These are phyloP conservation scores for Ustilago bromivora DNA, from an alignment of 1,284 basidiomycete genomes.

Conservation along the genomic window DNA sequence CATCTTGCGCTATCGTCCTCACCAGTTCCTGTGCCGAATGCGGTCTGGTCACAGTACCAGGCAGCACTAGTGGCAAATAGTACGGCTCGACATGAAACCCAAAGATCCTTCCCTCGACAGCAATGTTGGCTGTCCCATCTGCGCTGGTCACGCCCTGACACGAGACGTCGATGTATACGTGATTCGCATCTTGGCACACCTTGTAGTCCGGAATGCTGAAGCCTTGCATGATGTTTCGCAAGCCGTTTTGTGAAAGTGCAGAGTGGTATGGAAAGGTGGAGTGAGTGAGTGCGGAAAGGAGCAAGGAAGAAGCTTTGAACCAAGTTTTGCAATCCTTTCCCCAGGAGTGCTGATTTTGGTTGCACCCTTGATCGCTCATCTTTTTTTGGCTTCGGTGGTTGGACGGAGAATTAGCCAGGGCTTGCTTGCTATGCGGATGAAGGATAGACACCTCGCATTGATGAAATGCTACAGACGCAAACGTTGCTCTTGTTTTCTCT, in stretches of 20 bases:
- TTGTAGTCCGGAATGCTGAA: constrained; percentile 29
- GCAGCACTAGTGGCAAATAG: constrained; percentile 45
- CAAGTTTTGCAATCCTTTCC: constrained; percentile 6
- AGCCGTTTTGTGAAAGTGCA: background rate
- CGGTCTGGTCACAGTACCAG: constrained; percentile 13
- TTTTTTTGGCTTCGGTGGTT: constrained; percentile 5
- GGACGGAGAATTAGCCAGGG: no score
- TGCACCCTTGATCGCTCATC: constrained; percentile 5
- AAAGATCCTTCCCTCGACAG: constrained; percentile 45
- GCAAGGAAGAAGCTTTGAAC: background rate
- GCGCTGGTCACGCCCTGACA: background rate
- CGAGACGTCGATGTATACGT: constrained; percentile 24
- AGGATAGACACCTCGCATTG: no score
- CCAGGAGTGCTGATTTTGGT: background rate
- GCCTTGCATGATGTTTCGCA: constrained; percentile 28
- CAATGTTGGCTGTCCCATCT: constrained; percentile 19
- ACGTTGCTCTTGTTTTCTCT: no score
- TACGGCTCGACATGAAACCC: constrained; percentile 38
- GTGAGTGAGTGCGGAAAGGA: background rate
- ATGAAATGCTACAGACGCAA: no score
- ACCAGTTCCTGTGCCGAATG: constrained; percentile 1
- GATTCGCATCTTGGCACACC: constrained; percentile 24
- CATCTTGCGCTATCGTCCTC: background rate
- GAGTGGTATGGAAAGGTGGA: background rate
- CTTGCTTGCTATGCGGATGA: no score